Evolutionary conservation across 176 grass and related monocot genomes (phyloP).

Genomic region (Oryza longistaminata): DNA sequence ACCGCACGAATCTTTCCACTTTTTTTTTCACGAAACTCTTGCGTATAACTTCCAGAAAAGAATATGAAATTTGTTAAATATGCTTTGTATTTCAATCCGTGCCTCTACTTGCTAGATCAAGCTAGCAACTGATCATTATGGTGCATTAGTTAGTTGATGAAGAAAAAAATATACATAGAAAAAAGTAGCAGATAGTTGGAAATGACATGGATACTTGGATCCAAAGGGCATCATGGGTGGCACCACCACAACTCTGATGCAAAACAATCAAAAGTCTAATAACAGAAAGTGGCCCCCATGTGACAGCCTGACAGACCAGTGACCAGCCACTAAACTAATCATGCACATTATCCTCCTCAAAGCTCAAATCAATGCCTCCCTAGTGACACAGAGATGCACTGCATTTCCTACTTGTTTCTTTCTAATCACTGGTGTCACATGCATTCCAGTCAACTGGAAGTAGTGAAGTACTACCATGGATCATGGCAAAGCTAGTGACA

Average conservation of each 20-base stretch:
- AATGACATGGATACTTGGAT: slow-evolving; percentile 30
- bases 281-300: slow-evolving; percentile 26
- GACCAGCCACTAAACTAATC: slow-evolving; percentile 39
- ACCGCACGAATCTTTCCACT: background rate
- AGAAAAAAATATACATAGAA: background rate
- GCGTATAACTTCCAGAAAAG: background rate
- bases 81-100: slow-evolving; percentile 7
- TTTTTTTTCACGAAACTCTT: background rate
- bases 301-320: slow-evolving; percentile 39
- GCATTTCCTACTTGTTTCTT: background rate
- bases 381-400: background rate
- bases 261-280: slow-evolving; percentile 9
- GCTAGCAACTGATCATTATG: background rate
- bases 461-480: background rate
- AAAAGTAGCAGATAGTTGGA: background rate
- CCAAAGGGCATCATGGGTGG: slow-evolving; percentile 26
- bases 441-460: slow-evolving; percentile 2
- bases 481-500: background rate
- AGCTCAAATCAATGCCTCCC: background rate
- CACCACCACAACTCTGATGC: slow-evolving; percentile 8
- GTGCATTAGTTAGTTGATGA: background rate
- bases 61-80: background rate
- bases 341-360: background rate
- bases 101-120: background rate
- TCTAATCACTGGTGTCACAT: slow-evolving; percentile 19